A percentile compares a stretch with the other conserved stretches of the same genome.
phyloP scores from a whole-genome alignment of 306 rosid genomes.

The Alnus glutinosa region DNA sequence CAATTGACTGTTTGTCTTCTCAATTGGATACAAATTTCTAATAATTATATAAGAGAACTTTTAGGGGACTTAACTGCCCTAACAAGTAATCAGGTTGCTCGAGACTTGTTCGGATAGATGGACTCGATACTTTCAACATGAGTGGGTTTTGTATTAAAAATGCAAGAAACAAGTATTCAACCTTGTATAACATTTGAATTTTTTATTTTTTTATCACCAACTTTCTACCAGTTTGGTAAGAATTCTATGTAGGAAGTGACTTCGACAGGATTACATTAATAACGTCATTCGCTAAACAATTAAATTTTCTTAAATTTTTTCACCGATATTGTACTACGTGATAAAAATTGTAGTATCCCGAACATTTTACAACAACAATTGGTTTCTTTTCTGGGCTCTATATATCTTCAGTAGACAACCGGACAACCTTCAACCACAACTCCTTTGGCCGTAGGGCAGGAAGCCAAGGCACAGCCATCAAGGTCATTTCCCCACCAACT shows the following conservation, averaged over 20 bases:
- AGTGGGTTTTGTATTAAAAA: no score
- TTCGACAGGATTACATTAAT: background rate
- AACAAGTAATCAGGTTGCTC: no score
- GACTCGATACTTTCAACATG: no score
- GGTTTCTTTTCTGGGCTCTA: background rate
- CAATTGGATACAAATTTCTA: no score
- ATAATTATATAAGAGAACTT: no score
- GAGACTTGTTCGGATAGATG: no score
- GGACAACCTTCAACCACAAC: constrained; percentile 57
- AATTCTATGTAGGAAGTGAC: background rate
- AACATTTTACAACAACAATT: background rate
- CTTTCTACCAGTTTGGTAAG: background rate
- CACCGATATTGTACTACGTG: no score
- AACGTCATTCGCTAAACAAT: no score
- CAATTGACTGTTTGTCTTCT: no score
- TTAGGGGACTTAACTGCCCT: no score
- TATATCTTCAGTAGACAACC: constrained; percentile 29
- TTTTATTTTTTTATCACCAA: background rate
- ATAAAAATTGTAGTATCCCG: no score
- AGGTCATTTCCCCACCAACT: constrained; percentile 88
- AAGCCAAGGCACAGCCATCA: constrained; percentile 78
- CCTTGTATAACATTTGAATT: background rate
- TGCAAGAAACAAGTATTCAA: background rate
- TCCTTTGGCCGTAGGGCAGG: constrained; percentile 69
- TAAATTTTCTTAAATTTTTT: no score